Base-by-base conservation (phyloP, 495 filamentous ascomycete species). In the Aspergillus ostianus region DNA sequence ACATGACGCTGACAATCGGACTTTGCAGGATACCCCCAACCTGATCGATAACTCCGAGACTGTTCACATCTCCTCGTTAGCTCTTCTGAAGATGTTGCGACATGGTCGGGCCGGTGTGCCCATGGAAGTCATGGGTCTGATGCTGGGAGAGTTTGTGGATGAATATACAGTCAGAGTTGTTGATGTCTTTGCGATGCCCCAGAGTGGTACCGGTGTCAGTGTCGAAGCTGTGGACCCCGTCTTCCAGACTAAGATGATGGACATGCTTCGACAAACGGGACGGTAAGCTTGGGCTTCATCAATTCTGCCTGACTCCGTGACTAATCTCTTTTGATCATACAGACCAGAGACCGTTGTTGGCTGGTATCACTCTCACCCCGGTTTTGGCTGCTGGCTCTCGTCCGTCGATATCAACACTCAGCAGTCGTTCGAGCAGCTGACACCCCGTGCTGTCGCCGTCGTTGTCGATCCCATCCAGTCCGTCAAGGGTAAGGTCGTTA, bases 161-260 rank as follows among this genome's bases (percentile, higher is more conserved):
- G 94, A 98, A 79, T 98, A 97, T 71, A 98, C 94, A 62, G 94
- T 98, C 52, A 87, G 93, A 52, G 94, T 98, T 19, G 91, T 96
- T 41, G 94, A 98, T 78, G 94, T 98, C 7, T 98, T 98, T 74
- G 94, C 94, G 49, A 98, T 98, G 94, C 94, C 94, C n/a, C 94
- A 98, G 73, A 96, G 92, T 62, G 94, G 94, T 73, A 98, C 94
- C 10, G 94, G 94, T 67, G 94, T 98, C 66, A 96, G 92, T 77
- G 94, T 98, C 63, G 94, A 98, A 72, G 94, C 94, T 51, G 95
- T 98, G 61, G 94, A 98, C 73, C 90, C 92, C 23, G 95, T 98
- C 15, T 98, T 98, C 73, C 94, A 98, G 79, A 95, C 89, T 63
- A 98, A 97, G 81, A 98, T 98, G 94, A 98, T 98, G 95, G 94